Evolutionary conservation across 306 rosid genomes (phyloP).

Genomic region (Canavalia gladiata): DNA sequence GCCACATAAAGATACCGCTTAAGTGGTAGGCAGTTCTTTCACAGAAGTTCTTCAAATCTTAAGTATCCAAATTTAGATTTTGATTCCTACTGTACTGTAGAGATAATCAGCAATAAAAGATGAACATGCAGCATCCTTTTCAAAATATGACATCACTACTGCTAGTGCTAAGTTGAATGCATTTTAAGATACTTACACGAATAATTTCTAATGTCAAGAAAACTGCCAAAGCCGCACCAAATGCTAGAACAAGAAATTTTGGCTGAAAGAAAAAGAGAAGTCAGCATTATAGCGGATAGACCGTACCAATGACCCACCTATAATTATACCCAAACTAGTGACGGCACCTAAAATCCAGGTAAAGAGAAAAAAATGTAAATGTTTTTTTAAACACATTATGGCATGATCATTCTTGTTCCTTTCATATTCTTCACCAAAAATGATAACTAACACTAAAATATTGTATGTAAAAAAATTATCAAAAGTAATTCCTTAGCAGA

Average conservation of each 20-base stretch:
- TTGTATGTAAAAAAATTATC: neutral
- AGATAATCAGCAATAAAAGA: constrained; percentile 28
- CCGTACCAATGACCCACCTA: constrained; percentile 22
- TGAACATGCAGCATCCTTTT: neutral
- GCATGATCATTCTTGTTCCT: constrained; percentile 13
- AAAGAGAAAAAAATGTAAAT: neutral
- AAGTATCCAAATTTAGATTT: constrained; percentile 18
- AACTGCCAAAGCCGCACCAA: constrained; percentile 91
- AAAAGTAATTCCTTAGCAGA: neutral
- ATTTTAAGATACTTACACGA: constrained; percentile 72
- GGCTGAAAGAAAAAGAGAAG: constrained; percentile 75
- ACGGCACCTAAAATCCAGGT: neutral
- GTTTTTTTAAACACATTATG: neutral
- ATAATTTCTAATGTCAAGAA: constrained; percentile 87
- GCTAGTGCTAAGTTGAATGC: constrained; percentile 13
- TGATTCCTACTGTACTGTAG: neutral
- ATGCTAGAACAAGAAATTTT: constrained; percentile 87
- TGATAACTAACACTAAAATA: constrained; percentile 20
- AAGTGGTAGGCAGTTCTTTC: constrained; percentile 15
- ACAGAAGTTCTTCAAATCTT: constrained; percentile 26
- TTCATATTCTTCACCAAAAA: constrained; percentile 24
- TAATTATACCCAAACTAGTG: constrained; percentile 29
- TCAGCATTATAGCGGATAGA: constrained; percentile 41
- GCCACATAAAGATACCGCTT: constrained; percentile 26
- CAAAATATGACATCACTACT: constrained; percentile 38